Evolutionary conservation across 2,329 filamentous ascomycete species (phyloP).

Genomic region (Cordyceps cicadae): DNA sequence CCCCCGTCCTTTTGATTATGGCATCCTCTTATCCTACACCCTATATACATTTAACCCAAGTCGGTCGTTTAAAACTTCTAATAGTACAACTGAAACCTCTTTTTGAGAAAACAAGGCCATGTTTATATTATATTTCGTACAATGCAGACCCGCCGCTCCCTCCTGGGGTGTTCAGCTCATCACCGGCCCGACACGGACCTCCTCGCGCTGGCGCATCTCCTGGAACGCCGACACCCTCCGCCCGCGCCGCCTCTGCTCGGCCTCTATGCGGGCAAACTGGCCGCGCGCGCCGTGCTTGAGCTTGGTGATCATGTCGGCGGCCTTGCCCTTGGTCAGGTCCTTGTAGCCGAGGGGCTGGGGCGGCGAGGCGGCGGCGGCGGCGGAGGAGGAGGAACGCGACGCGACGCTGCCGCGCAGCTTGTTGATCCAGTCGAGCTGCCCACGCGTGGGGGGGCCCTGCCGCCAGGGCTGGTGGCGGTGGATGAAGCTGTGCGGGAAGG

Average conservation of each 20-base stretch:
- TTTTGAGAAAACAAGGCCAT: not conserved
- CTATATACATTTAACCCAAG: not conserved
- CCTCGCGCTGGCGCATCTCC: conserved; percentile 37
- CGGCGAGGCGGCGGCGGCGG: conserved; percentile 30
- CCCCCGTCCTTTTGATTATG: not conserved
- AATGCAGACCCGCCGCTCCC: not conserved
- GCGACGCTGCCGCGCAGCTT: conserved; percentile 46
- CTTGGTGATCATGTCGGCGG: conserved; percentile 87
- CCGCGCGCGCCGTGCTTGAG: conserved; percentile 72
- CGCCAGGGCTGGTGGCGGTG: conserved; percentile 63
- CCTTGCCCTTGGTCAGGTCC: conserved; percentile 69
- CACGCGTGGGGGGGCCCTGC: conserved; percentile 50
- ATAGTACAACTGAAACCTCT: not conserved
- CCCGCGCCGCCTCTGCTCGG: conserved; percentile 41
- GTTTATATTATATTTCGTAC: not conserved
- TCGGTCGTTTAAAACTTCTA: not conserved
- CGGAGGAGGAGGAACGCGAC: conserved; percentile 41
- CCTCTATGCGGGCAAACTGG: conserved; percentile 47
- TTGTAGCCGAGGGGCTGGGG: not conserved
- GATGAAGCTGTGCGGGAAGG: conserved; percentile 62
- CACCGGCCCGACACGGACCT: conserved; percentile 49
- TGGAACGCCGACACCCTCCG: conserved; percentile 29
- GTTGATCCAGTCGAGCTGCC: conserved; percentile 63
- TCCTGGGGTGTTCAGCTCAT: conserved; percentile 13
- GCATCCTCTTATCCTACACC: not conserved